Percentiles rank a stretch among this genome's conserved stretches.
Conservation (phyloP, 2,329 filamentous ascomycete species). For the Alternaria sp. region DNA sequence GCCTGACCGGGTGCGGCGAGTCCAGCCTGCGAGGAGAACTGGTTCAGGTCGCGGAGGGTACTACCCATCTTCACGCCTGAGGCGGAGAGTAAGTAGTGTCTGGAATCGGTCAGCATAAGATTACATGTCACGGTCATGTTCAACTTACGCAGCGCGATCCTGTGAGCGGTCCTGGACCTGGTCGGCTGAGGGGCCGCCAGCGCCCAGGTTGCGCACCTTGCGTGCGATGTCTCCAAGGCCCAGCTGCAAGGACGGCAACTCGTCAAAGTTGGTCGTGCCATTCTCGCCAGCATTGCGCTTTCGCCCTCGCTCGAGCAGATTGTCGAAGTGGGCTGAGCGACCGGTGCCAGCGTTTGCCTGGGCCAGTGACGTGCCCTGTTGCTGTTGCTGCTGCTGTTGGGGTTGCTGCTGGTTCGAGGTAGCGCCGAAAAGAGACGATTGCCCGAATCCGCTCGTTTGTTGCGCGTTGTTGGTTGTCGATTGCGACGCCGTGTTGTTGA, state of each 20-base stretch:
- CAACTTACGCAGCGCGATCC: slow-evolving; percentile 59
- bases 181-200: slow-evolving; percentile 68
- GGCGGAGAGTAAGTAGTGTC: slow-evolving; percentile 89
- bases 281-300: slow-evolving; percentile 73
- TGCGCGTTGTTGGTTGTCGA: slow-evolving; percentile 32
- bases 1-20: slow-evolving; percentile 59
- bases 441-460: slow-evolving; percentile 38
- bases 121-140: not conserved
- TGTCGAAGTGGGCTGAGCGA: slow-evolving; percentile 69
- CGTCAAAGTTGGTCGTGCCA: slow-evolving; percentile 65
- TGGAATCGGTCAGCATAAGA: slow-evolving; percentile 46
- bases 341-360: slow-evolving; percentile 40
- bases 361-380: slow-evolving; percentile 40
- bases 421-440: slow-evolving; percentile 34
- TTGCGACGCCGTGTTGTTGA: slow-evolving; percentile 37
- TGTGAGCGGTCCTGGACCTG: slow-evolving; percentile 51
- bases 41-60: slow-evolving; percentile 84
- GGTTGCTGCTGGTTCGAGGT: slow-evolving; percentile 36
- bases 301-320: slow-evolving; percentile 67
- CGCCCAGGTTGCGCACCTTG: slow-evolving; percentile 77
- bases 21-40: slow-evolving; percentile 72
- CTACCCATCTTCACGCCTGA: slow-evolving; percentile 89
- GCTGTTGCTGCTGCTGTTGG: slow-evolving; percentile 33
- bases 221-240: slow-evolving; percentile 85
- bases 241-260: slow-evolving; percentile 87